A percentile compares a stretch with the other conserved stretches of the same genome.
Evolutionary conservation across 83 land plant species (phyloP).

Genomic region (Diphasiastrum complanatum): DNA sequence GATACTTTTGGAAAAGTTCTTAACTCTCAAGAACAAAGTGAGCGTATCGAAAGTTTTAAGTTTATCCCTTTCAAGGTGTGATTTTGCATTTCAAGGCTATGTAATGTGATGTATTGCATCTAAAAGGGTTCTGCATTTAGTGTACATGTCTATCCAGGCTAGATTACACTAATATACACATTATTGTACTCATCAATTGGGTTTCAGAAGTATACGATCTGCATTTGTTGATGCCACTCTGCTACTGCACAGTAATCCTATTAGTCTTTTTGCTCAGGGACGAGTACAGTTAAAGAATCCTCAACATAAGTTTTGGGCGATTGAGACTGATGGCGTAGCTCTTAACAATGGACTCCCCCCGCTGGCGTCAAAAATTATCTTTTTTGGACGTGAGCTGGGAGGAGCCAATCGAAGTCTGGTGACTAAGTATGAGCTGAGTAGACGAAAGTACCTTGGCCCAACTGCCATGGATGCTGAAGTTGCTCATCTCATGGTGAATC

Average conservation of each 20-base stretch:
- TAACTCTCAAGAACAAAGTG: conserved; percentile 57
- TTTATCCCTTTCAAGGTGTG: conserved; percentile 80
- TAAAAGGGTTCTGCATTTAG: neutral
- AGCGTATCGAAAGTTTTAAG: conserved; percentile 50
- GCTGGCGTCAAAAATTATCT: conserved; percentile 43
- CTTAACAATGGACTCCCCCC: conserved; percentile 88
- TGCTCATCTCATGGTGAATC: conserved; percentile 90
- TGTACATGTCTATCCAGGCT: too few species aligned
- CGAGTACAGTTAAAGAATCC: conserved; percentile 67
- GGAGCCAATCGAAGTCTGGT: conserved; percentile 64
- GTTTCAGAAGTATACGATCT: too few species aligned
- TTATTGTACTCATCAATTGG: too few species aligned
- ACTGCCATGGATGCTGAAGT: conserved; percentile 99
- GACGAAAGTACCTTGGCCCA: conserved; percentile 80
- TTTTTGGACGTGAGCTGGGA: conserved; percentile 88
- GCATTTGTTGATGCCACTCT: neutral
- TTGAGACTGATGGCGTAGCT: conserved; percentile 75
- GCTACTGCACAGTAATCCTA: neutral
- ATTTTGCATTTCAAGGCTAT: neutral
- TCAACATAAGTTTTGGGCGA: conserved; percentile 63
- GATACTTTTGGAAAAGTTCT: conserved; percentile 78
- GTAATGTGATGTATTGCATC: neutral
- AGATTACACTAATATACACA: too few species aligned
- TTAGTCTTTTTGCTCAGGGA: conserved; percentile 43
- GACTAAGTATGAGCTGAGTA: conserved; percentile 71